Conservation (phyloP, 2,329 filamentous ascomycete species). For the Mycosphaerella sp. region DNA sequence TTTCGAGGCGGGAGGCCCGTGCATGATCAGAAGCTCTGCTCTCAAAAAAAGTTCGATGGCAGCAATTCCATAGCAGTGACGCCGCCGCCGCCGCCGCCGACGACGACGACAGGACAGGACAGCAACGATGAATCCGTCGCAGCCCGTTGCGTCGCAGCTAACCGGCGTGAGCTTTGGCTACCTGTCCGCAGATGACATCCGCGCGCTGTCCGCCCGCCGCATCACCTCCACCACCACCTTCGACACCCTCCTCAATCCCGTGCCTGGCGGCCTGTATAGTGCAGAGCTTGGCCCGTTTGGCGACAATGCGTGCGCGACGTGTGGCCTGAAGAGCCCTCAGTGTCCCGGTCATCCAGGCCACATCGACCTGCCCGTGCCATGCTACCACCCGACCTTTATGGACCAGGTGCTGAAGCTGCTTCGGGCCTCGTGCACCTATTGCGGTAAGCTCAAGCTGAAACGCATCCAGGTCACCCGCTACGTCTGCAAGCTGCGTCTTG, state of each 20-base stretch:
- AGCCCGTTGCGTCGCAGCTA: constrained; percentile 77
- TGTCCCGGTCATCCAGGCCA: constrained; percentile 94
- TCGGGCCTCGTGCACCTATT: constrained; percentile 84
- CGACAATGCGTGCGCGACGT: constrained; percentile 82
- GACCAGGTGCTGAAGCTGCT: constrained; percentile 83
- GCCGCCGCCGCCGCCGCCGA: too few species aligned
- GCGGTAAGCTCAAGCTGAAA: constrained; percentile 76
- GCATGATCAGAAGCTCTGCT: too few species aligned
- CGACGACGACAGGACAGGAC: neutral
- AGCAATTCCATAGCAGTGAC: too few species aligned
- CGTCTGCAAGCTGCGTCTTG: constrained; percentile 74
- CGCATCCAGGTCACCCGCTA: constrained; percentile 70
- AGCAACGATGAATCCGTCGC: constrained; percentile 44
- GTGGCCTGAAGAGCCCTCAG: constrained; percentile 67
- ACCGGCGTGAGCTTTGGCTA: constrained; percentile 85
- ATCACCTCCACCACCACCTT: constrained; percentile 94
- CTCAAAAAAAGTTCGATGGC: too few species aligned
- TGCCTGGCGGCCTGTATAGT: constrained; percentile 88
- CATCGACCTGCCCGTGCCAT: constrained; percentile 85
- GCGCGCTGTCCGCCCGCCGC: constrained; percentile 81
- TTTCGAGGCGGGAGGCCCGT: too few species aligned
- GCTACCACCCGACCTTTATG: constrained; percentile 96
- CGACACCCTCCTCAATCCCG: constrained; percentile 81
- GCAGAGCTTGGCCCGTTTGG: constrained; percentile 84
- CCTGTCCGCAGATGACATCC: constrained; percentile 75